Base-by-base conservation (phyloP, 805 yeast species). In the Groenewaldozyma salmanticensis region DNA sequence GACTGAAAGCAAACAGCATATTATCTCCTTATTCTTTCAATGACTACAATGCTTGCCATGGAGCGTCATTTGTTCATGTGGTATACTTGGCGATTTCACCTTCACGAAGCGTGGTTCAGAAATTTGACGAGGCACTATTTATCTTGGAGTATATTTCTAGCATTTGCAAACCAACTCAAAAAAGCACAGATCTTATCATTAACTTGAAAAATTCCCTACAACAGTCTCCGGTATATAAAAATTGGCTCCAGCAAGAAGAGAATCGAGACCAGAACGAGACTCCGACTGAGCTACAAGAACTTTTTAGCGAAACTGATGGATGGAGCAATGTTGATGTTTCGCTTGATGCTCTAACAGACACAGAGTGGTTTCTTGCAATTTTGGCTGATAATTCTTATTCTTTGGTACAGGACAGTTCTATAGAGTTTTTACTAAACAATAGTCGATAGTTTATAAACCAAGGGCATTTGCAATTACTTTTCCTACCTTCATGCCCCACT, bases 401-500 rank as follows among this genome's bases (percentile, higher is more conserved):
- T 4, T 37, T 37, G 15, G 27, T 37, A 3, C 39, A 37, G 17
- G 29, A 37, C 33, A 27, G 27, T n/a, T 27, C 33, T 21, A 37
- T 37, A 22, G 39, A 37, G 31, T 24, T 24, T 24, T 9, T 24
- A 13, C 13, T 24, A 9, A 6, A 31, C n/a, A n/a, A n/a, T n/a
- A n/a, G 22, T 6, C 3, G 37, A 18, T 4, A 17, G 13, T 17
- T 19, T 34, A 19, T 17, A 34, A 3, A 4, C 27, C 27, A 7
- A 34, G 9, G 5, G 19, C 38, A 16, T 18, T 20, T 11, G 38
- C 34, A 27, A 39, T 24, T 7, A 22, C 38, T 9, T 33, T 27
- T 3, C 27, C 33, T 5, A 40, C 42, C 9, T 5, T 27, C 35
- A 15, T 15, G 2, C 33, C 29, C 42, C 42, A 40, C 15, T 40